phyloP scores from a whole-genome alignment of 2,329 filamentous ascomycete species.

The Rhytidhysteron rufulum region DNA sequence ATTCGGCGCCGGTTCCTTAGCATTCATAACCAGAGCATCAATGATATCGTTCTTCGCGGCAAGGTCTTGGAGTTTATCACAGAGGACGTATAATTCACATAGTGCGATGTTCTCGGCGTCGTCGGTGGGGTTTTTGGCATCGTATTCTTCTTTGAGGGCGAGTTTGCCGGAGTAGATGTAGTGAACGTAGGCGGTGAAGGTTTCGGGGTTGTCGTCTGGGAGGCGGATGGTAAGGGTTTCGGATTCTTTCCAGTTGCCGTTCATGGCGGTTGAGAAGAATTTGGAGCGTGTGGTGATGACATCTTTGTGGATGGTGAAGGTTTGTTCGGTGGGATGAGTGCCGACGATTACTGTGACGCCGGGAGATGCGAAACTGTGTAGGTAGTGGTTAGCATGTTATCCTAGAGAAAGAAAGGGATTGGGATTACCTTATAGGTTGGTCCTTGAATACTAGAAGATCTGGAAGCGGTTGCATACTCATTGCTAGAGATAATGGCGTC shows the following conservation, averaged over 20 bases:
- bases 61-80: not conserved
- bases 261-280: constrained; percentile 6
- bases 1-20: not conserved
- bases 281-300: not conserved
- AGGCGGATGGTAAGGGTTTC: not conserved
- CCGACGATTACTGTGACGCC: constrained; percentile 1
- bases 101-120: not conserved
- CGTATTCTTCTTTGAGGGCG: not conserved
- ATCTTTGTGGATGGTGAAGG: constrained; percentile 4
- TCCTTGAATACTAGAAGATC: not conserved
- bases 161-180: constrained; percentile 1
- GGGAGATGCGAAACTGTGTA: not conserved
- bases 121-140: not conserved
- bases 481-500: no score
- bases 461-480: not conserved
- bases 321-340: not conserved
- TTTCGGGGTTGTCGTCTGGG: constrained; percentile 2
- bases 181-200: constrained; percentile 1
- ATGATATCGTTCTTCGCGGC: not conserved
- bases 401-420: not conserved
- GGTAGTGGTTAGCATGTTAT: not conserved
- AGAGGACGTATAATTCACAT: not conserved
- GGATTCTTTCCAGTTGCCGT: constrained; percentile 6
- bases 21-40: not conserved
- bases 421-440: not conserved